A percentile compares a stretch with the other conserved stretches of the same genome.
Conservation (phyloP, 163 green algal genomes). For the Chlamydomonas reinhardtii region DNA sequence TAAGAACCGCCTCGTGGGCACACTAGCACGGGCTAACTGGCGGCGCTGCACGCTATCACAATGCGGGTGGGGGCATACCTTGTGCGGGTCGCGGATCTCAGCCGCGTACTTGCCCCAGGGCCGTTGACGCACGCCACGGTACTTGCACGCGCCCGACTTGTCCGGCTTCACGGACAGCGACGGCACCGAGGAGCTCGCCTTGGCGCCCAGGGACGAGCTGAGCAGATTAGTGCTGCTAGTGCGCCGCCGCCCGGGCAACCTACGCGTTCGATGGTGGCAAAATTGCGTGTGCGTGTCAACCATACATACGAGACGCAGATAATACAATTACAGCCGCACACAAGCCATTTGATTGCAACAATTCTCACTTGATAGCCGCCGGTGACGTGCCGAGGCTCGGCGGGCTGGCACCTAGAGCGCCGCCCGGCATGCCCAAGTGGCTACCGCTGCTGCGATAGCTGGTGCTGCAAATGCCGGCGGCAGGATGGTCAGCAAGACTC, state of each 20-base stretch:
- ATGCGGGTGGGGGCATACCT: slow-evolving; percentile 5
- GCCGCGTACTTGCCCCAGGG: slow-evolving; percentile 91
- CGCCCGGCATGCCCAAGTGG: slow-evolving; percentile 4
- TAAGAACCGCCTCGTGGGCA: too few relatives aligned
- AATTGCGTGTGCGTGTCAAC: too few relatives aligned
- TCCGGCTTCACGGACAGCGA: slow-evolving; percentile 41
- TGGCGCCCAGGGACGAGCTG: slow-evolving; percentile 22
- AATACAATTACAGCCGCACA: too few relatives aligned
- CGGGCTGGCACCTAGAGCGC: slow-evolving; percentile 24
- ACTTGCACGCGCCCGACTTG: slow-evolving; percentile 68
- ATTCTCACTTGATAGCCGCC: background rate
- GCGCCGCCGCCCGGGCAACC: slow-evolving; percentile 1
- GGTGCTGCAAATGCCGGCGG: slow-evolving; percentile 41
- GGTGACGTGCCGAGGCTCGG: slow-evolving; percentile 44
- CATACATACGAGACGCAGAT: too few relatives aligned
- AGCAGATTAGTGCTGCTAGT: slow-evolving; percentile 42
- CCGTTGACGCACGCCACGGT: slow-evolving; percentile 80
- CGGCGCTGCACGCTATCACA: too few relatives aligned
- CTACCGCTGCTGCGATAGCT: slow-evolving; percentile 38
- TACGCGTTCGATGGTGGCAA: too few relatives aligned
- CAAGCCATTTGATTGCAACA: too few relatives aligned
- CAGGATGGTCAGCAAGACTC: slow-evolving; percentile 27
- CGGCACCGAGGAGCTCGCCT: slow-evolving; percentile 34
- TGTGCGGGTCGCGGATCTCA: slow-evolving; percentile 87
- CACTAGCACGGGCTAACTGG: too few relatives aligned